Evolutionary conservation across 176 grass and related monocot genomes (phyloP), one percentile per base, ranked within the genome.

Genomic region (Aegilops tauschii): DNA sequence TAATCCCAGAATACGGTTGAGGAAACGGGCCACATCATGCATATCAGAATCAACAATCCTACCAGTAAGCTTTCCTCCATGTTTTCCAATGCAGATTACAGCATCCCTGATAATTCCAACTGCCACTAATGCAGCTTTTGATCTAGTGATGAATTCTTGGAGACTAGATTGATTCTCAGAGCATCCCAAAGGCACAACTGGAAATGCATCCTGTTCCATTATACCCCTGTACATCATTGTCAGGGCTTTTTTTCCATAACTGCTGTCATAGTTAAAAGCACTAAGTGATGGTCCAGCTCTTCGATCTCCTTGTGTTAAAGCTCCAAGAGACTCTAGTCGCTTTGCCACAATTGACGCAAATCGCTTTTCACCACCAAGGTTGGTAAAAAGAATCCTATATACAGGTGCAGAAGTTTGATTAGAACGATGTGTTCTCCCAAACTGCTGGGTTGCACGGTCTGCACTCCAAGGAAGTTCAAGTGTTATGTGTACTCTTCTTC

Each of bases 391-490:
- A 82, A 99, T 89, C 89, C 97, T 99, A 90, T 99, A 99, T 85
- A 96, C 87, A 36, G 97, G 97, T 75, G 97, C 92, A 85, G 94
- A 96, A 82, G 94, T 95, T 93, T 99, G 97, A 89, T 99, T 99
- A 86, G 97, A 99, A 86, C 97, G 93, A 92, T 99, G 94, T 27
- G 92, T 93, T 90, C 97, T 93, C 73, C 97, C 97, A 77, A 96
- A 99, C 73, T 99, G 97, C 81, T 96, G 97, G 69, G 96, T 99
- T 34, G 97, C 97, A 77, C 97, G 90, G 78, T 96, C 97, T 83
- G 97, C 97, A 87, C 97, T 99, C 97, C 97, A 99, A 77, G 97
- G 97, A 58, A 99, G 92, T 88, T 99, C 97, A 90, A 99, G 97
- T 80, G 97, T 99, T 88, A 99, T 91, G 85, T 99, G 97, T 68